Evolutionary conservation across 2,329 filamentous ascomycete genomes (phyloP), one percentile per base, ranked within the genome.

Genomic region (Zymoseptoria pseudotritici): DNA sequence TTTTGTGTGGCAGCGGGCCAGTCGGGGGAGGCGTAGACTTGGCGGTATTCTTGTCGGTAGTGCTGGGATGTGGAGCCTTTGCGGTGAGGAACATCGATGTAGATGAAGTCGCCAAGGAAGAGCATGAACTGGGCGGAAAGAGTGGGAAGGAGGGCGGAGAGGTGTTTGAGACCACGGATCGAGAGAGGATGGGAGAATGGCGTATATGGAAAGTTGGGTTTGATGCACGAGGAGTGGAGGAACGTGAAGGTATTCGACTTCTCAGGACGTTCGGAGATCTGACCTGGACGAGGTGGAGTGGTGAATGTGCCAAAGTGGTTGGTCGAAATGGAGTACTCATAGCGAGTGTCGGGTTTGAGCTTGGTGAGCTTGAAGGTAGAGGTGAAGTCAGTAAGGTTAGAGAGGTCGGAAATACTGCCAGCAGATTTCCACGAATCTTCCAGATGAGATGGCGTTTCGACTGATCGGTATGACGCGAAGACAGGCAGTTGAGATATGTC

Each of bases 1-100:
- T 91, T 86, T 66, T 88, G 81, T 0, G 85, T 85, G 10, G 89
- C 86, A 0, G 85, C 78, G 0, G 83, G 80, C 94, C 94, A 99
- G 65, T 96, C 93, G 0, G 93, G 93, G 2, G 92, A 96, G 0
- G 90, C 88, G 71, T 99, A 99, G n/a, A 97, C 87, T 68, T 95
- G 91, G 20, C 93, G 87, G 71, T 99, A 99, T 71, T 97, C 91
- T 71, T 90, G 85, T 55, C 92, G 85, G 73, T 97, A 99, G 69
- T 91, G 86, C 57, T 90, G 86, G 1, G 81, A 77, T 0, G 84
- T 82, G 50, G 82, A 85, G 10, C 91, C 91, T 71, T 92, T 88
- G 9, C 88, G 85, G 54, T 85, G 82, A 0, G 93, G 93, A 0
- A 97, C 93, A 69, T 99, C 94, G 42, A 90, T 83, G 71, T 95